phyloP scores from a whole-genome alignment of 129 eudicot genomes.

The Silybum marianum region DNA sequence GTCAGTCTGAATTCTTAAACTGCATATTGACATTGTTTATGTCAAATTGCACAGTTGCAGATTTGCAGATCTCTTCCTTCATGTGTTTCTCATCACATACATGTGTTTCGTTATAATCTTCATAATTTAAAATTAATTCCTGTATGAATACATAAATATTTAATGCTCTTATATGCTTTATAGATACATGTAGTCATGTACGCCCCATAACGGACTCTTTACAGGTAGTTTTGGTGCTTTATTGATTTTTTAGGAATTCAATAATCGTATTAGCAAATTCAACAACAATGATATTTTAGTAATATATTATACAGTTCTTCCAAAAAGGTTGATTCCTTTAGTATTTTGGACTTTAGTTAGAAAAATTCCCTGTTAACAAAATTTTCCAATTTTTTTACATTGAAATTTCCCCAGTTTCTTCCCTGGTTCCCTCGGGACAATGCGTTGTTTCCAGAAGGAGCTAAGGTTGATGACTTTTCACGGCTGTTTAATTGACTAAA shows the following conservation, averaged over 20 bases:
- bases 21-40: slow-evolving; percentile 8
- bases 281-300: slow-evolving; percentile 4
- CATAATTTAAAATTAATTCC: not conserved
- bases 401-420: not conserved
- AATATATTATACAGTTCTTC: not conserved
- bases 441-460: slow-evolving; percentile 23
- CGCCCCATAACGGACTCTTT: slow-evolving; percentile 23
- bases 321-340: slow-evolving; percentile 1
- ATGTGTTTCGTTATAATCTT: slow-evolving; percentile 22
- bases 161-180: slow-evolving; percentile 6
- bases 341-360: not conserved
- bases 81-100: not conserved
- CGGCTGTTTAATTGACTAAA: slow-evolving; percentile 12
- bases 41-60: slow-evolving; percentile 23
- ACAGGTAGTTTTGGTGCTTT: slow-evolving; percentile 23
- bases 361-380: not conserved
- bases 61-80: slow-evolving; percentile 17
- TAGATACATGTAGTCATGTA: slow-evolving; percentile 14
- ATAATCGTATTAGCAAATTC: slow-evolving; percentile 11
- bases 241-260: not conserved
- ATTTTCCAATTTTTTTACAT: not conserved
- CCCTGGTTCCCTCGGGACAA: slow-evolving; percentile 2
- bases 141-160: slow-evolving; percentile 15
- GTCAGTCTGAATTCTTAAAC: slow-evolving; percentile 5
- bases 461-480: not conserved